These are phyloP conservation scores for Linderniella brevidens DNA, from an alignment of 257 asterid genomes.

Conservation along the genomic window DNA sequence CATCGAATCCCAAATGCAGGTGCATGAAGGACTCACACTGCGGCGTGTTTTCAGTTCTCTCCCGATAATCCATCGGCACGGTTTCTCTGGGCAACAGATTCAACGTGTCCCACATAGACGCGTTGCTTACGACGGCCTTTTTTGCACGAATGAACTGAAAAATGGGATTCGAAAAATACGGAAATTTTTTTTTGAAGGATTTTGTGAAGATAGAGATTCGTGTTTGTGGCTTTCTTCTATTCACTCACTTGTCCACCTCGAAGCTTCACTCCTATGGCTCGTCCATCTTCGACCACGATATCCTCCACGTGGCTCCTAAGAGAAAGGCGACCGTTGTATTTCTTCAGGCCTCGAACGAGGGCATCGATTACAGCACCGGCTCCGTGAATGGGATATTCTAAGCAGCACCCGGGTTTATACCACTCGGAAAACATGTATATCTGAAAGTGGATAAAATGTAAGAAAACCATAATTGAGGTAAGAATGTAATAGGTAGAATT, in stretches of 20 bases:
- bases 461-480: not conserved
- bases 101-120: conserved; percentile 95
- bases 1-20: conserved; percentile 87
- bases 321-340: conserved; percentile 76
- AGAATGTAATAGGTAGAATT: too few species aligned
- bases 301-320: conserved; percentile 74
- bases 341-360: conserved; percentile 69
- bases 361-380: conserved; percentile 82
- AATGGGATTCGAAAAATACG: not conserved
- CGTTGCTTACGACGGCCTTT: conserved; percentile 90
- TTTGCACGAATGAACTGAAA: conserved; percentile 66
- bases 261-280: conserved; percentile 81
- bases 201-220: too few species aligned
- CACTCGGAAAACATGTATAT: conserved; percentile 94
- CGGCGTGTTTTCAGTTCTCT: conserved; percentile 45
- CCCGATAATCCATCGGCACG: conserved; percentile 49
- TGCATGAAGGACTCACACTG: conserved; percentile 98
- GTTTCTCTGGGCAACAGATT: conserved; percentile 53
- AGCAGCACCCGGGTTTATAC: conserved; percentile 82
- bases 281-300: conserved; percentile 72
- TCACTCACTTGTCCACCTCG: conserved; percentile 76
- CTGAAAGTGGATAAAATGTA: conserved; percentile 19
- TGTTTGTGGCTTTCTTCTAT: not conserved
- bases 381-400: conserved; percentile 89
- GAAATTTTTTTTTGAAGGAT: too few species aligned